Evolutionary conservation across 768 basidiomycete species (phyloP).

Genomic region (Tylopilus plumbeoviolaceoides): DNA sequence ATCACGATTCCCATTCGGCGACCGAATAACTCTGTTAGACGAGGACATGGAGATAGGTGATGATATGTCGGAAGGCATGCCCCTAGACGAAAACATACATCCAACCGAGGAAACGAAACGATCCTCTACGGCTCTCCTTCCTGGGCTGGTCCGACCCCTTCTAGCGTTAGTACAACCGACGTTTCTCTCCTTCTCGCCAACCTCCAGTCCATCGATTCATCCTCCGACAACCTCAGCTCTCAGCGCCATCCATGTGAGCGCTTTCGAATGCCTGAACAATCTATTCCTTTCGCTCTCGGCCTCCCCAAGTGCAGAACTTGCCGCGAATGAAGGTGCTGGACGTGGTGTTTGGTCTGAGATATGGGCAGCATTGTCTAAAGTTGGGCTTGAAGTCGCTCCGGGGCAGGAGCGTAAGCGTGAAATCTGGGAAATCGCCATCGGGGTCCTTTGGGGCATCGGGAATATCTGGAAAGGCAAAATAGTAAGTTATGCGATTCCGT

Average conservation of each 20-base stretch:
- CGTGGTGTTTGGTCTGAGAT: slow-evolving; percentile 57
- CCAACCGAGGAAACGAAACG: slow-evolving; percentile 28
- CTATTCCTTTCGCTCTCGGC: slow-evolving; percentile 72
- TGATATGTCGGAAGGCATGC: slow-evolving; percentile 22
- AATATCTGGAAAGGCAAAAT: slow-evolving; percentile 67
- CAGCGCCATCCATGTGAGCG: slow-evolving; percentile 76
- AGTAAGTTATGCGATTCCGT: slow-evolving; percentile 35
- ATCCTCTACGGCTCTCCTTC: slow-evolving; percentile 36
- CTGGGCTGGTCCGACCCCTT: slow-evolving; percentile 63
- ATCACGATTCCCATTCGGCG: slow-evolving; percentile 7
- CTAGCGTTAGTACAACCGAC: slow-evolving; percentile 72
- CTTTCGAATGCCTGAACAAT: slow-evolving; percentile 89
- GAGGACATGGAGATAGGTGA: slow-evolving; percentile 39
- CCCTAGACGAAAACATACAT: slow-evolving; percentile 20
- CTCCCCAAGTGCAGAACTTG: slow-evolving; percentile 37
- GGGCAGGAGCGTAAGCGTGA: slow-evolving; percentile 70
- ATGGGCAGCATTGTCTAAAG: slow-evolving; percentile 57
- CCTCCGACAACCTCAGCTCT: slow-evolving; percentile 88
- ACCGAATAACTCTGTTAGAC: slow-evolving; percentile 37
- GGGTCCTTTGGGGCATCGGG: slow-evolving; percentile 87
- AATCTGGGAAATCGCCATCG: slow-evolving; percentile 76
- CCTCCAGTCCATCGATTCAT: slow-evolving; percentile 63
- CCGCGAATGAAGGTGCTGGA: slow-evolving; percentile 47
- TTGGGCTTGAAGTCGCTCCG: slow-evolving; percentile 55
- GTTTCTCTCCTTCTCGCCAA: slow-evolving; percentile 76